phyloP scores from a whole-genome alignment of 352 stramenopile genomes.

The Phytophthora lateralis region DNA sequence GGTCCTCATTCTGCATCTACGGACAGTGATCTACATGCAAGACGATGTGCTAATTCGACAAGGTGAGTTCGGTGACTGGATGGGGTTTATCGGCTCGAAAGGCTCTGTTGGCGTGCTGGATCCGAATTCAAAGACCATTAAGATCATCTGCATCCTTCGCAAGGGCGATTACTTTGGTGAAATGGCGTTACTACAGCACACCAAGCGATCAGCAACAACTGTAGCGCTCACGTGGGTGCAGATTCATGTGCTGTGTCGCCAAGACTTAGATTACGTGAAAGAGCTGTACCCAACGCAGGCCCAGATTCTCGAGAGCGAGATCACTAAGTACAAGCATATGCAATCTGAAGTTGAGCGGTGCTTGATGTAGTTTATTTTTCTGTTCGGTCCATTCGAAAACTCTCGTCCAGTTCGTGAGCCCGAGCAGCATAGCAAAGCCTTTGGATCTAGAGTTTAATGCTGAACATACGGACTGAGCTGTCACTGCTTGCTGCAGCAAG shows the following conservation, averaged over 20 bases:
- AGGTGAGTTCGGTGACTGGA: slow-evolving; percentile 73
- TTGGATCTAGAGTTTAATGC: slow-evolving; percentile 16
- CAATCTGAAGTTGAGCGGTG: slow-evolving; percentile 45
- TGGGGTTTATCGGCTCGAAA: slow-evolving; percentile 81
- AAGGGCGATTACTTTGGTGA: slow-evolving; percentile 83
- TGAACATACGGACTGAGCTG: slow-evolving; percentile 60
- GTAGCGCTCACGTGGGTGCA: slow-evolving; percentile 79
- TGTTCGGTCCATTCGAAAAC: neutral
- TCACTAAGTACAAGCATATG: slow-evolving; percentile 72
- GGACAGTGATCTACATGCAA: slow-evolving; percentile 79
- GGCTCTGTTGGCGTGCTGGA: slow-evolving; percentile 72
- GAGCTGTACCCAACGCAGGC: slow-evolving; percentile 63
- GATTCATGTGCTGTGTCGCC: slow-evolving; percentile 67
- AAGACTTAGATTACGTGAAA: slow-evolving; percentile 69
- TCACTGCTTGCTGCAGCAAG: slow-evolving; percentile 58
- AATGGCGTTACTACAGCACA: slow-evolving; percentile 68
- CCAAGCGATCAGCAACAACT: slow-evolving; percentile 68
- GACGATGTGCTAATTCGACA: slow-evolving; percentile 75
- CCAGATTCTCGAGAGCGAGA: slow-evolving; percentile 67
- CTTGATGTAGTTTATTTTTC: neutral
- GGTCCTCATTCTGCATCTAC: slow-evolving; percentile 66
- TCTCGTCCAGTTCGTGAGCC: neutral
- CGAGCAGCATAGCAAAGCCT: too few species aligned
- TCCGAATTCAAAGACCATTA: slow-evolving; percentile 43
- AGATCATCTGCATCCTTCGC: slow-evolving; percentile 67